These are phyloP conservation scores for Phytophthora sp. DNA, from an alignment of 352 stramenopile species.

Conservation along the genomic window DNA sequence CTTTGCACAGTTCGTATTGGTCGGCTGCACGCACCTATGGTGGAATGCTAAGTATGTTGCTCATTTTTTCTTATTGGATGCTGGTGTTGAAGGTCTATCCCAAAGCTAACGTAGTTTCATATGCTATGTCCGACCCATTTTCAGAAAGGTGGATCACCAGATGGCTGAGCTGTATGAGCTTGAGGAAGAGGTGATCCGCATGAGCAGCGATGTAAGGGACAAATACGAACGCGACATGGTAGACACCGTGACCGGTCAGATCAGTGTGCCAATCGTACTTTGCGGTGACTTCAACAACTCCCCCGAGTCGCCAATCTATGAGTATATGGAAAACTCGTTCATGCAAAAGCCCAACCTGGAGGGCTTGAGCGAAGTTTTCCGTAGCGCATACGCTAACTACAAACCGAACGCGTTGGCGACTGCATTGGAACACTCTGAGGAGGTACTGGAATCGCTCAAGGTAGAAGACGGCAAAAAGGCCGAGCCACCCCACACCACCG, in stretches of 20 bases:
- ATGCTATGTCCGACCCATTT: neutral
- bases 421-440: constrained; percentile 36
- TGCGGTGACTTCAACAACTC: constrained; percentile 92
- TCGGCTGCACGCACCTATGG: constrained; percentile 87
- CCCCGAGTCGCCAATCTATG: constrained; percentile 81
- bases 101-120: neutral
- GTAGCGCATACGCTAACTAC: constrained; percentile 79
- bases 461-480: constrained; percentile 54
- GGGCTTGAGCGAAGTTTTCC: constrained; percentile 66
- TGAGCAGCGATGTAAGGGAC: constrained; percentile 79
- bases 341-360: constrained; percentile 86
- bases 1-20: constrained; percentile 80
- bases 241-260: constrained; percentile 53
- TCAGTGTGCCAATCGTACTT: constrained; percentile 75
- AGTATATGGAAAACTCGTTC: constrained; percentile 90
- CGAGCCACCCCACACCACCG: constrained; percentile 84
- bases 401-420: constrained; percentile 54
- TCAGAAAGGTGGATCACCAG: constrained; percentile 86
- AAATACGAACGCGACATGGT: constrained; percentile 80
- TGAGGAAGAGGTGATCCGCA: constrained; percentile 81
- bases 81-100: neutral
- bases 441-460: constrained; percentile 35
- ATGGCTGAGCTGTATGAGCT: constrained; percentile 87
- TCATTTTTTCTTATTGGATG: neutral
- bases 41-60: constrained; percentile 85